Evolutionary conservation across 805 yeast genomes (phyloP).

Genomic region (Hanseniaspora guilliermondii): DNA sequence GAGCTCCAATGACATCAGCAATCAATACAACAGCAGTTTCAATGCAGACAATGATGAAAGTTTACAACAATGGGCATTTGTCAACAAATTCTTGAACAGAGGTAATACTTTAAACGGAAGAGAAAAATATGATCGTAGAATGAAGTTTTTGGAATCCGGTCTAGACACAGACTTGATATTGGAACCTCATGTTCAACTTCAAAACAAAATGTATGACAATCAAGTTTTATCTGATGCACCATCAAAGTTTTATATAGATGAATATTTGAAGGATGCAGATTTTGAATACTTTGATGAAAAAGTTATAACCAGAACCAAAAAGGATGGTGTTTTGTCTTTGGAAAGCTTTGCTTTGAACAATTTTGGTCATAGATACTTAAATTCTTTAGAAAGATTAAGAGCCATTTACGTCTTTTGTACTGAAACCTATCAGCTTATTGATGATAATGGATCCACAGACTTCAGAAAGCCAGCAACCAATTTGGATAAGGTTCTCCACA

Average conservation of each 20-base stretch:
- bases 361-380: slow-evolving; percentile 40
- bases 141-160: slow-evolving; percentile 35
- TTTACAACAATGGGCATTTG: slow-evolving; percentile 38
- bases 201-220: slow-evolving; percentile 36
- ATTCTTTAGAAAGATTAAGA: slow-evolving; percentile 48
- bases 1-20: slow-evolving; percentile 5
- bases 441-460: slow-evolving; percentile 28
- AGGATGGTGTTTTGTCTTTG: slow-evolving; percentile 35
- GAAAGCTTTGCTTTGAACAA: slow-evolving; percentile 43
- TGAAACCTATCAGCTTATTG: slow-evolving; percentile 42
- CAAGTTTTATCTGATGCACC: slow-evolving; percentile 26
- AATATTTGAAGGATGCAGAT: slow-evolving; percentile 26
- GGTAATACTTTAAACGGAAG: slow-evolving; percentile 54
- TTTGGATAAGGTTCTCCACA: slow-evolving; percentile 32
- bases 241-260: slow-evolving; percentile 16
- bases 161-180: slow-evolving; percentile 49
- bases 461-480: slow-evolving; percentile 30
- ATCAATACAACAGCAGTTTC: slow-evolving; percentile 16
- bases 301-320: slow-evolving; percentile 29
- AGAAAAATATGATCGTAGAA: slow-evolving; percentile 61
- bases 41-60: slow-evolving; percentile 14
- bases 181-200: slow-evolving; percentile 45
- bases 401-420: slow-evolving; percentile 53
- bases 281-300: slow-evolving; percentile 34
- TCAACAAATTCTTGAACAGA: slow-evolving; percentile 52